Percentiles rank a stretch among this genome's conserved stretches.
Conservation (phyloP, 345 rosid genomes). For the Excoecaria agallocha region DNA sequence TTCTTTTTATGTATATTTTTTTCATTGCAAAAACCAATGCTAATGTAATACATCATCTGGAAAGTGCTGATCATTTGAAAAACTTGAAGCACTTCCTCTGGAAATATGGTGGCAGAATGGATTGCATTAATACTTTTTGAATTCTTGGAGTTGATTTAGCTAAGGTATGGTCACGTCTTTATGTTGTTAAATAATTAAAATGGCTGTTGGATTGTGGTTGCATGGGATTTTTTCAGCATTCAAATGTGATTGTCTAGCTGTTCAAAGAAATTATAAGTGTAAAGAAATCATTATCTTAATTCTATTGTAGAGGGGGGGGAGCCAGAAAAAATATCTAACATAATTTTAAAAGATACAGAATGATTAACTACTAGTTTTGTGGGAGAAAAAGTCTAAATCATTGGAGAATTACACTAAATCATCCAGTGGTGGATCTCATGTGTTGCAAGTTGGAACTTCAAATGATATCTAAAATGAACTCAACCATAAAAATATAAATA, state of each 20-base stretch:
- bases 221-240: background rate
- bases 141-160: slow-evolving; percentile 51
- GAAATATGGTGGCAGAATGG: slow-evolving; percentile 67
- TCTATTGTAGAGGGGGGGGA: background rate
- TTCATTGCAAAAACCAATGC: slow-evolving; percentile 28
- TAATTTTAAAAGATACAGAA: background rate
- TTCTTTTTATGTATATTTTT: slow-evolving; percentile 6
- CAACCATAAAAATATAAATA: slow-evolving; percentile 43
- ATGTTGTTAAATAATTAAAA: background rate
- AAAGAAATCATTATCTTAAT: background rate
- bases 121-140: slow-evolving; percentile 49
- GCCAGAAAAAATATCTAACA: background rate
- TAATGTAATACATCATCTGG: no score
- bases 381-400: slow-evolving; percentile 60
- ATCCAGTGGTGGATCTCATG: slow-evolving; percentile 34
- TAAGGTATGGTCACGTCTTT: slow-evolving; percentile 44
- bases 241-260: no score
- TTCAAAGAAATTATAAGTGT: background rate
- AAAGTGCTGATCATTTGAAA: slow-evolving; percentile 63
- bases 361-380: slow-evolving; percentile 21
- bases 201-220: no score
- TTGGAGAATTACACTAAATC: slow-evolving; percentile 44
- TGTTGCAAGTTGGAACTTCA: slow-evolving; percentile 38
- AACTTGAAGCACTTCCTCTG: slow-evolving; percentile 75
- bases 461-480: slow-evolving; percentile 78